phyloP scores from a whole-genome alignment of 495 filamentous ascomycete genomes.

The Penicillium pancosmium region DNA sequence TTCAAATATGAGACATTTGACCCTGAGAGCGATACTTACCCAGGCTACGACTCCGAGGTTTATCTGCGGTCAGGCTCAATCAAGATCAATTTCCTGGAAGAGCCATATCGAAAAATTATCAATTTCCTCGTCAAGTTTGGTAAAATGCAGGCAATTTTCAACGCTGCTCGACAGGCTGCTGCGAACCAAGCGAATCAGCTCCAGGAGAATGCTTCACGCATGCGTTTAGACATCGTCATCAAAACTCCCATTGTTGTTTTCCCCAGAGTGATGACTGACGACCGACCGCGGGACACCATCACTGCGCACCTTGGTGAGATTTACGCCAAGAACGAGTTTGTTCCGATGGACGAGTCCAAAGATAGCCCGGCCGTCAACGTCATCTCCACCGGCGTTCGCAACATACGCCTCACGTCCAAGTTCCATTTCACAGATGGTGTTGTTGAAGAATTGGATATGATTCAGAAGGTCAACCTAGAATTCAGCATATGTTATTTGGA shows the following conservation, averaged over 20 bases:
- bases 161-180: conserved; percentile 93
- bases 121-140: conserved; percentile 97
- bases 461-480: conserved; percentile 91
- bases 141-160: conserved; percentile 99
- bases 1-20: conserved; percentile 98
- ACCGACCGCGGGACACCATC: conserved; percentile 73
- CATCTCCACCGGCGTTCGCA: conserved; percentile 86
- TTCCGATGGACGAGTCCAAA: conserved; percentile 71
- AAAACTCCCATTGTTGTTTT: conserved; percentile 97
- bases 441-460: conserved; percentile 88
- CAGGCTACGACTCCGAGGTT: conserved; percentile 93
- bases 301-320: conserved; percentile 97
- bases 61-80: conserved; percentile 88
- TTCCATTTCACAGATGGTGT: conserved; percentile 77
- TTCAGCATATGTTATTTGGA: conserved; percentile 91
- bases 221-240: conserved; percentile 91
- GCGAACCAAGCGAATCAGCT: conserved; percentile 91
- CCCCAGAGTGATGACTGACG: conserved; percentile 66
- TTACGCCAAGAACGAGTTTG: conserved; percentile 91
- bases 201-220: conserved; percentile 82
- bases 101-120: conserved; percentile 97
- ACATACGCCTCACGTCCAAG: conserved; percentile 85
- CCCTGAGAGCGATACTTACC: conserved; percentile 69
- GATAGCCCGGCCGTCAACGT: conserved; percentile 81
- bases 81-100: conserved; percentile 93